Evolutionary conservation across 2,329 filamentous ascomycete species (phyloP).

Genomic region (Aspergillus felis): DNA sequence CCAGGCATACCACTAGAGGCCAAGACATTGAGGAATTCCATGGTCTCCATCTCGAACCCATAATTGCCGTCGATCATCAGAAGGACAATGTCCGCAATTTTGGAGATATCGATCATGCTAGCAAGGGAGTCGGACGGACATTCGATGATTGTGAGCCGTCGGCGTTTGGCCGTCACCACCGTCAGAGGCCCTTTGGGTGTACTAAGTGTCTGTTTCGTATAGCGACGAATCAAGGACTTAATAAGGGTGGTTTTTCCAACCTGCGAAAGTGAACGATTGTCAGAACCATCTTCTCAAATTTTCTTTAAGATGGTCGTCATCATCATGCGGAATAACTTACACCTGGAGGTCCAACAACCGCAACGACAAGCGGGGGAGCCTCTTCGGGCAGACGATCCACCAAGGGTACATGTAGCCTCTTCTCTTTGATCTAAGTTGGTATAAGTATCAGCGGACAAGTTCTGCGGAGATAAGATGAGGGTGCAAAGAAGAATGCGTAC

Average conservation of each 20-base stretch:
- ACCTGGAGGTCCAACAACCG: conserved; percentile 90
- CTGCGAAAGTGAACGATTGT: conserved; percentile 19
- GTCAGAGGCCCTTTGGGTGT: conserved; percentile 90
- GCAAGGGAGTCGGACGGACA: conserved; percentile 91
- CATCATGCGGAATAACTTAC: conserved; percentile 45
- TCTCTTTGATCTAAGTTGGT: conserved; percentile 76
- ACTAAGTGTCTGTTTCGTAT: conserved; percentile 91
- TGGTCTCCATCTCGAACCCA: conserved; percentile 99
- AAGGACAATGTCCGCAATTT: conserved; percentile 94
- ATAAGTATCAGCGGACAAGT: conserved; percentile 12
- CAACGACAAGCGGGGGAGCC: conserved; percentile 85
- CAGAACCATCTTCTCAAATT: conserved; percentile 3
- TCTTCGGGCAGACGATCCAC: conserved; percentile 95
- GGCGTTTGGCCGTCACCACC: conserved; percentile 92
- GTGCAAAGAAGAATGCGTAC: conserved; percentile 31
- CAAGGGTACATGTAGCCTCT: conserved; percentile 90
- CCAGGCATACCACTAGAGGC: conserved; percentile 96
- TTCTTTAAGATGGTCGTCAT: neutral
- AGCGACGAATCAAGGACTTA: conserved; percentile 89
- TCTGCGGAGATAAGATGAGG: neutral
- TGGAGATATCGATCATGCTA: conserved; percentile 94
- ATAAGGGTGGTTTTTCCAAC: conserved; percentile 89
- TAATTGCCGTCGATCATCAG: conserved; percentile 99
- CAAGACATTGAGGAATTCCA: conserved; percentile 96
- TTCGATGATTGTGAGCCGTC: conserved; percentile 92